Conservation (phyloP, 2,329 filamentous ascomycete species). For the Tolypocladium cylindrosporum region DNA sequence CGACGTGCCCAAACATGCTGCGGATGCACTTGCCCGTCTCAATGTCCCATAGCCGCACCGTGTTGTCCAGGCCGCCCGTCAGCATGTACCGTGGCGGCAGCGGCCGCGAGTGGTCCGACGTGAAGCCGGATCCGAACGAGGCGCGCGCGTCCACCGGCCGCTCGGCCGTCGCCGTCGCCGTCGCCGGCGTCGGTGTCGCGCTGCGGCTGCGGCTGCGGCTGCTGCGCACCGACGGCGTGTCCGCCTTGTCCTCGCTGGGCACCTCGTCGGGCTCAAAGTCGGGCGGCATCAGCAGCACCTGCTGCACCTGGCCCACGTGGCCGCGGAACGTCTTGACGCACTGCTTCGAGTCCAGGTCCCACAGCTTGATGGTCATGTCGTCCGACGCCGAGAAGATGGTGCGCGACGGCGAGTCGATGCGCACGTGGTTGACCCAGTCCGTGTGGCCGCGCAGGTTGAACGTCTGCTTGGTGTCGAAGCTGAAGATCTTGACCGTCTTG, state of each 20-base stretch:
- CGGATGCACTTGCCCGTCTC: slow-evolving; percentile 71
- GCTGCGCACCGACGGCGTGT: slow-evolving; percentile 41
- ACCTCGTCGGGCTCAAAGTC: slow-evolving; percentile 83
- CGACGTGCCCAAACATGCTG: slow-evolving; percentile 93
- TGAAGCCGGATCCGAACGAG: slow-evolving; percentile 53
- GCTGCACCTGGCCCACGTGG: slow-evolving; percentile 92
- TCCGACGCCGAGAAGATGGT: slow-evolving; percentile 91
- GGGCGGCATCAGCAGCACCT: slow-evolving; percentile 71
- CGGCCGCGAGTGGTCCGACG: slow-evolving; percentile 49
- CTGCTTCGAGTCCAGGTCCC: slow-evolving; percentile 78
- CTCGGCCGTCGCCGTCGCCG: slow-evolving; percentile 6
- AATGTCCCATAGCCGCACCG: slow-evolving; percentile 87
- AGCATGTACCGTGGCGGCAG: slow-evolving; percentile 85
- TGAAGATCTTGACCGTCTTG: slow-evolving; percentile 83
- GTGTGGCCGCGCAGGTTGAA: slow-evolving; percentile 74
- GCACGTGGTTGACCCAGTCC: slow-evolving; percentile 96
- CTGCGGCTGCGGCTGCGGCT: slow-evolving; percentile 38
- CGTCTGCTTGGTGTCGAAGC: slow-evolving; percentile 74
- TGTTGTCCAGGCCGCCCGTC: slow-evolving; percentile 83
- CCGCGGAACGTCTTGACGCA: slow-evolving; percentile 74
- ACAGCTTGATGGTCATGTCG: slow-evolving; percentile 82
- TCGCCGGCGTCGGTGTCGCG: slow-evolving; percentile 24
- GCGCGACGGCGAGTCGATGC: slow-evolving; percentile 69
- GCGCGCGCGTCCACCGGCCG: slow-evolving; percentile 35
- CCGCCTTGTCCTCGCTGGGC: slow-evolving; percentile 37